These are phyloP conservation scores for Colletotrichum horii DNA, from an alignment of 2,329 filamentous ascomycete species.

Conservation along the genomic window DNA sequence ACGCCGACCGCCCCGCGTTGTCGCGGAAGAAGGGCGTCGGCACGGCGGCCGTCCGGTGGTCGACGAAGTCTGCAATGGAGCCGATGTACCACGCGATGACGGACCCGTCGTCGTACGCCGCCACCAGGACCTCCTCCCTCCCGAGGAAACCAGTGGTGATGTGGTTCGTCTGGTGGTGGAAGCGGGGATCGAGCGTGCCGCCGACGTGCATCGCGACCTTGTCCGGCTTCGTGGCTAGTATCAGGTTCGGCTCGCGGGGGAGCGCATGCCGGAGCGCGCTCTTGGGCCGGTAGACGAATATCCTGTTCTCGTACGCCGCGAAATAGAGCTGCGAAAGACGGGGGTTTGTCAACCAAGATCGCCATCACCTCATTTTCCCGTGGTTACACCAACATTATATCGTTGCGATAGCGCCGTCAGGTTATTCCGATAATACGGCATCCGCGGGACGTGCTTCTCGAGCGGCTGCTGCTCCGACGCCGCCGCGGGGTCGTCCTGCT, in stretches of 20 bases:
- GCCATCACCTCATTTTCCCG: neutral
- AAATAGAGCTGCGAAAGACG: conserved; percentile 58
- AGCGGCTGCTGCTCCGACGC: neutral
- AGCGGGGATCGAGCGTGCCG: conserved; percentile 57
- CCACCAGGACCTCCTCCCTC: conserved; percentile 69
- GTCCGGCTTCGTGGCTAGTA: conserved; percentile 50
- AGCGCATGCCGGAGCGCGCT: conserved; percentile 53
- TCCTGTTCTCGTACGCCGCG: conserved; percentile 59
- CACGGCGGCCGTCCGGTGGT: conserved; percentile 24
- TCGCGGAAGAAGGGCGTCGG: conserved; percentile 70
- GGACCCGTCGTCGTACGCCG: conserved; percentile 78
- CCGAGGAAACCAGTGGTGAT: conserved; percentile 74
- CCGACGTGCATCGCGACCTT: conserved; percentile 42
- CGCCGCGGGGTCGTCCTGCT: neutral
- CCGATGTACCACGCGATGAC: conserved; percentile 73
- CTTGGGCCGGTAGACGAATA: conserved; percentile 61
- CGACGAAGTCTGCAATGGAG: conserved; percentile 51
- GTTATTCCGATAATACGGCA: conserved; percentile 55
- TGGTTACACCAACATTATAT: conserved; percentile 52
- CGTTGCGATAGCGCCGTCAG: conserved; percentile 62
- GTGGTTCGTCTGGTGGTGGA: conserved; percentile 71
- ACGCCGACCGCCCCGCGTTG: conserved; percentile 80
- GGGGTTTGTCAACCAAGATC: neutral
- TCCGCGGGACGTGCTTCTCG: conserved; percentile 24
- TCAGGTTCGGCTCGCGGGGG: conserved; percentile 51